Evolutionary conservation across 1,284 basidiomycete species (phyloP).

Genomic region (Testicularia cyperi): DNA sequence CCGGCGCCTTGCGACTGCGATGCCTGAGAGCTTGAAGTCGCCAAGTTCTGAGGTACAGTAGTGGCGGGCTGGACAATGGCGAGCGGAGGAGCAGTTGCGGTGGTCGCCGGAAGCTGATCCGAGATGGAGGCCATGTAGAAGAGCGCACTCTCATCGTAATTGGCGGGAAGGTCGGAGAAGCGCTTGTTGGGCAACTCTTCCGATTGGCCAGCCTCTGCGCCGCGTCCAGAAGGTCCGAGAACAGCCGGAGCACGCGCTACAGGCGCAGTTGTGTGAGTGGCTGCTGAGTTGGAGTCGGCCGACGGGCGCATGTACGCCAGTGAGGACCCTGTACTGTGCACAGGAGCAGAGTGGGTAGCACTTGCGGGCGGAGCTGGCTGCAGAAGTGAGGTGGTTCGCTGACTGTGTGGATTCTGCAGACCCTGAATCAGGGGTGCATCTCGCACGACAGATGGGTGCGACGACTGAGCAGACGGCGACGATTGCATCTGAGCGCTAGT

Average conservation of each 20-base stretch:
- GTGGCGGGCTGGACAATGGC: conserved; percentile 13
- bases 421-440: no score
- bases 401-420: no score
- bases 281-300: conserved; percentile 4
- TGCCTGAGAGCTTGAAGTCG: conserved; percentile 9
- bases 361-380: no score
- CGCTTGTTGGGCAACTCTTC: conserved; percentile 17
- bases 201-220: conserved; percentile 5
- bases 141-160: conserved; percentile 52
- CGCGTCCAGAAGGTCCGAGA: conserved; percentile 35
- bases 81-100: conserved; percentile 13
- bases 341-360: background rate
- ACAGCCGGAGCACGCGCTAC: conserved; percentile 6
- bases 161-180: conserved; percentile 21
- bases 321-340: conserved; percentile 5
- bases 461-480: no score
- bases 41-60: background rate
- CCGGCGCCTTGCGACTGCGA: conserved; percentile 31
- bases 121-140: conserved; percentile 53
- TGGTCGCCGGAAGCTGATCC: conserved; percentile 45
- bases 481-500: no score
- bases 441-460: no score
- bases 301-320: conserved; percentile 17
- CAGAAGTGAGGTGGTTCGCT: no score
- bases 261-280: conserved; percentile 3